Conservation (phyloP, 129 eudicot species). For the Glebionis coronaria region DNA sequence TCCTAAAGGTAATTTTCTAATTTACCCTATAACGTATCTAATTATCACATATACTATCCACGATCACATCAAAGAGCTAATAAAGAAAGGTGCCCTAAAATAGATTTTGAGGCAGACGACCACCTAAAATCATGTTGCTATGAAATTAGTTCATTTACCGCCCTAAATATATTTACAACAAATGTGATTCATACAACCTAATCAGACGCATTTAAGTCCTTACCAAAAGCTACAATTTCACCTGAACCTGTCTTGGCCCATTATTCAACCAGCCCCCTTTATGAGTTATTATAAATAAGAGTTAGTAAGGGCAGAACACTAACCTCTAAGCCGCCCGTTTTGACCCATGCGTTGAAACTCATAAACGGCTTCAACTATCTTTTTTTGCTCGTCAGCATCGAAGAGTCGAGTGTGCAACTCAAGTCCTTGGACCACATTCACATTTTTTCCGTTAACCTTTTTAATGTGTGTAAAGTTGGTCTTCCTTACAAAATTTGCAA, state of each 20-base stretch:
- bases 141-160: too few species aligned
- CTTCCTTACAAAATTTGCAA: conserved; percentile 41
- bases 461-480: conserved; percentile 45
- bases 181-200: background rate
- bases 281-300: background rate
- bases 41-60: too few species aligned
- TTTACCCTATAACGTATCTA: too few species aligned
- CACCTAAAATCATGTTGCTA: too few species aligned
- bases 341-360: conserved; percentile 62
- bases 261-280: conserved; percentile 15
- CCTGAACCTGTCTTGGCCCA: background rate
- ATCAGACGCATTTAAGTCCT: background rate
- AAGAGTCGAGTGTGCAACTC: conserved; percentile 65
- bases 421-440: conserved; percentile 61
- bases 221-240: background rate
- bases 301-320: background rate
- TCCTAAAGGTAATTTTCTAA: too few species aligned
- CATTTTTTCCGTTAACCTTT: conserved; percentile 38
- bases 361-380: conserved; percentile 52
- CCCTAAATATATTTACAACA: too few species aligned
- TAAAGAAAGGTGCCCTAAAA: too few species aligned
- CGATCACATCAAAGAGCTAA: too few species aligned
- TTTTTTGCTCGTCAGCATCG: conserved; percentile 47
- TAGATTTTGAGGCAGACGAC: too few species aligned
- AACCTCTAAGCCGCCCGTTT: conserved; percentile 63